Base-by-base conservation (phyloP, 2,329 filamentous ascomycete genomes). In the Pochonia chlamydosporia region DNA sequence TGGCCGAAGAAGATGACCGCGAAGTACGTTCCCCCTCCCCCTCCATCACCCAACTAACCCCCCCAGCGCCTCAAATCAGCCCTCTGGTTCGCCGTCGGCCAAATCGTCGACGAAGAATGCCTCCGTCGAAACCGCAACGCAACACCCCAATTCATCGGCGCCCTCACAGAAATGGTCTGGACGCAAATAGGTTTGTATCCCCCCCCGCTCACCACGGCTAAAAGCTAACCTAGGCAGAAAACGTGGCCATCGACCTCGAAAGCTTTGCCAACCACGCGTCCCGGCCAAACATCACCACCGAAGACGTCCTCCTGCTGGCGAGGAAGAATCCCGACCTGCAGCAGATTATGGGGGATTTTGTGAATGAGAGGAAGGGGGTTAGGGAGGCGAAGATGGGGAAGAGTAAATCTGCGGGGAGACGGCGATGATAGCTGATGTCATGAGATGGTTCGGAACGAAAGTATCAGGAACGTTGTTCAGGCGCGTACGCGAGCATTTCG, bases 101-200 rank as follows among this genome's bases (percentile, higher is more conserved):
- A 89, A 63, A 92, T 95, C 50, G 87, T 96, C 53, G 92, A 97
- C 63, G 84, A 92, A 54, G 86, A 95, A 62, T 85, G 83, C 10
- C 52, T 70, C 25, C 56, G 58, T 14, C 63, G 66, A 46, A 67
- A 87, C 61, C 78, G 89, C 53, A 96, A 95, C 65, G 89, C 91
- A 6, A 96, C 92, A 23, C 89, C 89, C 2, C 89, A 95, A 60
- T 96, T 95, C 65, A 95, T 95, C 56, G 89, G 85, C 8, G 85
- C 86, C 0, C 66, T 95, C 60, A 93, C 88, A 1, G 90, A 96
- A 65, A 79, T 95, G 65, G 85, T 92, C 7, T 96, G 88, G 82
- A 79, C 83, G 1, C 90, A 95, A 56, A 86, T 96, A 44, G 87
- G 89, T 92, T 47, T 2, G 47, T 44, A 20, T 10, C 13, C 24